A percentile compares a stretch with the other conserved stretches of the same genome.
phyloP scores from a whole-genome alignment of 2,329 filamentous ascomycete genomes.

The Fusarium sp. region DNA sequence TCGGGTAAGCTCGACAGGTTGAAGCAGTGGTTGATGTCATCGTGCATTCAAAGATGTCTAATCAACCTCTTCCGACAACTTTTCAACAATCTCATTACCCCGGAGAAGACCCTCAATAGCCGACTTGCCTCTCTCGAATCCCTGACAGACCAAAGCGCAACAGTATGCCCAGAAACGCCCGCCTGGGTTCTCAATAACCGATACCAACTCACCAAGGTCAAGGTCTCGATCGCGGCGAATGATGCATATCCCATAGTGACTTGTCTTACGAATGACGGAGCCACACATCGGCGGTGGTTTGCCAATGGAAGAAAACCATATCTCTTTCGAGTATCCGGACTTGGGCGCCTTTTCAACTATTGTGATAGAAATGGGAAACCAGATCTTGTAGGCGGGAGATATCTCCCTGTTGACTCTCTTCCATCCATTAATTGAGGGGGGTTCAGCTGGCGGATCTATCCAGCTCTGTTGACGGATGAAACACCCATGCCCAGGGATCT shows the following conservation, averaged over 20 bases:
- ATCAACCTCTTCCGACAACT: neutral
- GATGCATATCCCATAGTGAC: neutral
- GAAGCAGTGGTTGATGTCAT: neutral
- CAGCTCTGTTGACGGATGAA: neutral
- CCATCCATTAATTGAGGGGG: neutral
- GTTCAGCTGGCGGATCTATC: neutral
- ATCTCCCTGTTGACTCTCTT: neutral
- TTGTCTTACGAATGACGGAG: neutral
- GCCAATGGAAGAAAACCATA: neutral
- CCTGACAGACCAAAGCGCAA: neutral
- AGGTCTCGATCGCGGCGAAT: neutral
- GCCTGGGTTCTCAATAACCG: neutral
- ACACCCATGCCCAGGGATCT: neutral
- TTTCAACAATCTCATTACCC: neutral
- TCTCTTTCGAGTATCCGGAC: neutral
- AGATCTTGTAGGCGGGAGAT: neutral
- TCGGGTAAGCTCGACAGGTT: neutral
- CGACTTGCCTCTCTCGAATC: neutral
- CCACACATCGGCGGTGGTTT: neutral
- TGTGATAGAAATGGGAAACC: neutral
- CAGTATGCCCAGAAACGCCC: neutral
- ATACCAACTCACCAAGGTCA: neutral
- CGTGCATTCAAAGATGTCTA: neutral
- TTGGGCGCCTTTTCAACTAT: neutral
- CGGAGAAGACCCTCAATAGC: neutral